These are phyloP conservation scores for Stephania cephalantha DNA, from an alignment of 164 flowering plant genomes.

Conservation along the genomic window DNA sequence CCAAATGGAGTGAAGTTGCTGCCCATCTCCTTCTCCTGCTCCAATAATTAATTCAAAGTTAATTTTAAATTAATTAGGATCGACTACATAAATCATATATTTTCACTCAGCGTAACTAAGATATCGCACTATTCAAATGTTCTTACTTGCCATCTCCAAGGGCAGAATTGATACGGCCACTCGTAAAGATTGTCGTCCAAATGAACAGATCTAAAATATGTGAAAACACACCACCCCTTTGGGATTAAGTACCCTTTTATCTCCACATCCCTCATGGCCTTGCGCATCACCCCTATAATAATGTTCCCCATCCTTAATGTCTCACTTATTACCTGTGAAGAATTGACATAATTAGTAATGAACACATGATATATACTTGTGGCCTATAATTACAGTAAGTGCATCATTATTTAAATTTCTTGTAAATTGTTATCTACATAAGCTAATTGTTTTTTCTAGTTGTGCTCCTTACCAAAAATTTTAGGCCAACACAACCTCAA, in stretches of 20 bases:
- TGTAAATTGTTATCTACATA: no score
- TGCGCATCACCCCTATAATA: slow-evolving; percentile 84
- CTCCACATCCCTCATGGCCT: slow-evolving; percentile 76
- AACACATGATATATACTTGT: no score
- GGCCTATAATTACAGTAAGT: no score
- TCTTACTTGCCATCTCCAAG: slow-evolving; percentile 98
- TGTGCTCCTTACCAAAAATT: no score
- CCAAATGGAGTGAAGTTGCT: slow-evolving; percentile 89
- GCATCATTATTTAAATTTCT: no score
- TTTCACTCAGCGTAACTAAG: no score
- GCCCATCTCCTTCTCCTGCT: slow-evolving; percentile 55
- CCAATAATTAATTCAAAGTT: no score
- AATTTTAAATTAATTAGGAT: no score
- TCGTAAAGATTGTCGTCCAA: slow-evolving; percentile 67
- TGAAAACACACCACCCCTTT: slow-evolving; percentile 78
- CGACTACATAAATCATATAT: no score
- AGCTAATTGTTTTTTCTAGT: no score
- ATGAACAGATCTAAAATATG: slow-evolving; percentile 87
- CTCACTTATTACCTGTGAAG: slow-evolving; percentile 82
- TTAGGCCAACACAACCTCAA: no score
- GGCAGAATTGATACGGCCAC: slow-evolving; percentile 65
- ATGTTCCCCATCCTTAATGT: slow-evolving; percentile 89
- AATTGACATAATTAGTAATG: no score
- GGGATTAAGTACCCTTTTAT: slow-evolving; percentile 79
- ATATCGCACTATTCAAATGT: background rate